Conservation (phyloP, 805 yeast genomes). For the Saccharomycopsis fibuligera region DNA sequence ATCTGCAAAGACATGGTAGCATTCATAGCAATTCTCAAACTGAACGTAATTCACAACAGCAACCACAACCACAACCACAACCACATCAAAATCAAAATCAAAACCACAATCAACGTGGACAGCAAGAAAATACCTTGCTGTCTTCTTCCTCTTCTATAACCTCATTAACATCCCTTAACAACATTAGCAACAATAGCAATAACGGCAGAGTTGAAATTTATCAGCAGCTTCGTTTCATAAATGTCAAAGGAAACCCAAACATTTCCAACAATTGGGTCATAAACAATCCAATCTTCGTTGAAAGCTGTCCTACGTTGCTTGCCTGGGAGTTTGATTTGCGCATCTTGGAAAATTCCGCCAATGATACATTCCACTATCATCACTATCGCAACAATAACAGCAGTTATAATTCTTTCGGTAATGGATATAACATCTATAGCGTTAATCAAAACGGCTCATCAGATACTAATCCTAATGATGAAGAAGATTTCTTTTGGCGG, state of each 20-base stretch:
- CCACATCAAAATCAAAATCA: too few relatives aligned
- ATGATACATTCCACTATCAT: slow-evolving; percentile 11
- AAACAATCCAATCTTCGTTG: slow-evolving; percentile 26
- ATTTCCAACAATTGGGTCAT: slow-evolving; percentile 35
- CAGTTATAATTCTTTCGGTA: not conserved
- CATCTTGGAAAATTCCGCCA: slow-evolving; percentile 37
- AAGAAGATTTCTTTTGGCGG: slow-evolving; percentile 19
- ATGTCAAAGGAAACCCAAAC: slow-evolving; percentile 38
- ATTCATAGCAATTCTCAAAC: not conserved
- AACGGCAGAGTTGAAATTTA: not conserved
- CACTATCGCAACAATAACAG: not conserved
- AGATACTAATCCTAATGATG: not conserved
- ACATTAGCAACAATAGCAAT: not conserved
- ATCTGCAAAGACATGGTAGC: not conserved
- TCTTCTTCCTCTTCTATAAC: not conserved
- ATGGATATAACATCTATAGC: not conserved
- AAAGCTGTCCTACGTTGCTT: slow-evolving; percentile 29
- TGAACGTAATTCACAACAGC: not conserved
- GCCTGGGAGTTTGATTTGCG: slow-evolving; percentile 47
- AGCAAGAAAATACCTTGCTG: too few relatives aligned
- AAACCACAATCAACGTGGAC: too few relatives aligned
- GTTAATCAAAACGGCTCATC: too few relatives aligned
- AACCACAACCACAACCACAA: too few relatives aligned
- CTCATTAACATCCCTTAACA: not conserved
- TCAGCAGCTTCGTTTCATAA: slow-evolving; percentile 35